A percentile compares a stretch with the other conserved stretches of the same genome.
These are phyloP conservation scores for Eucalyptus tenuipes DNA, from an alignment of 345 rosid genomes.

Conservation along the genomic window DNA sequence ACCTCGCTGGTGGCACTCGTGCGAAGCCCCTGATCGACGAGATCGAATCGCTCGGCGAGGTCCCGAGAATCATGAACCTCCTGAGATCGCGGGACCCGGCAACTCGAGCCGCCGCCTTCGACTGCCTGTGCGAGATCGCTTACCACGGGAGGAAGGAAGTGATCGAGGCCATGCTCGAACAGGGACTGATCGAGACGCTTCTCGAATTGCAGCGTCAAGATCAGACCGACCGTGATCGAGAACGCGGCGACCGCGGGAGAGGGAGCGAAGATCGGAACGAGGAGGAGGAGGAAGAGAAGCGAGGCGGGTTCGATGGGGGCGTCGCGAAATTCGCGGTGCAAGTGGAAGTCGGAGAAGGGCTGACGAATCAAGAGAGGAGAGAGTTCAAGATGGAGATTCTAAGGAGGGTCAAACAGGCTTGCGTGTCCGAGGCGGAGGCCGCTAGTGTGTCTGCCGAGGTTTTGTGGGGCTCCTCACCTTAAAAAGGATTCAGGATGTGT, in stretches of 20 bases:
- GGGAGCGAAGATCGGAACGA: background rate
- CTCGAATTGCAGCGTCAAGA: slow-evolving; percentile 28
- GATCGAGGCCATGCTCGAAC: slow-evolving; percentile 23
- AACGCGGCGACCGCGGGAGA: background rate
- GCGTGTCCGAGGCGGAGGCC: slow-evolving; percentile 32
- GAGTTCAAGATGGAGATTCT: slow-evolving; percentile 32
- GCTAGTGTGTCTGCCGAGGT: slow-evolving; percentile 29
- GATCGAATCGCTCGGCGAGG: slow-evolving; percentile 23
- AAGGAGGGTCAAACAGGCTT: slow-evolving; percentile 21
- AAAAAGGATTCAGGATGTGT: background rate
- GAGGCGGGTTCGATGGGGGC: slow-evolving; percentile 7
- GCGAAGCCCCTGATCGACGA: slow-evolving; percentile 41
- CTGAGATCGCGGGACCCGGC: slow-evolving; percentile 8
- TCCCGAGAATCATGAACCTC: slow-evolving; percentile 20
- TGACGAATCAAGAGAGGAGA: slow-evolving; percentile 16
- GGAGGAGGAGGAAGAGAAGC: background rate
- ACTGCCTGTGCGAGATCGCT: slow-evolving; percentile 33
- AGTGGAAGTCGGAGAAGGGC: slow-evolving; percentile 41
- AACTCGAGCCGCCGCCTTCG: slow-evolving; percentile 5
- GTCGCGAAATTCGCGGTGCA: slow-evolving; percentile 39
- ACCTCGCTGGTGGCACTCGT: slow-evolving; percentile 20
- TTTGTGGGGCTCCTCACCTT: slow-evolving; percentile 41
- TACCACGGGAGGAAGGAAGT: slow-evolving; percentile 40
- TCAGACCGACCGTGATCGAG: background rate
- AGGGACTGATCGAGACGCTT: slow-evolving; percentile 24